Percentiles rank a stretch among this genome's conserved stretches.
phyloP scores from a whole-genome alignment of 768 basidiomycete species.

The Termitomyces sp. region DNA sequence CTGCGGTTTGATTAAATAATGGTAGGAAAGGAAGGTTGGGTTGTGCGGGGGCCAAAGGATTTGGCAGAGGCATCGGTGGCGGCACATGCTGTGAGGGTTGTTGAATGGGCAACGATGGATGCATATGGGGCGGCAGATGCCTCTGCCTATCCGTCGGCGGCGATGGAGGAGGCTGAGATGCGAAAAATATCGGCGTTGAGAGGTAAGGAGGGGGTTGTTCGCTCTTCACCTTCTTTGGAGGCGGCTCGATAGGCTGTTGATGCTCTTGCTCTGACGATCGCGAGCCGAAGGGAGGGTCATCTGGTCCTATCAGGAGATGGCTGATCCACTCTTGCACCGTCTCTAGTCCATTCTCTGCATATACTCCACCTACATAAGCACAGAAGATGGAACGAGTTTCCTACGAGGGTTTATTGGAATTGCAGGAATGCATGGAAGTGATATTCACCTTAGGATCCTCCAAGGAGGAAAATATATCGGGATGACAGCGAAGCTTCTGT shows the following conservation, averaged over 20 bases:
- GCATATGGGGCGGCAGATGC: slow-evolving; percentile 13
- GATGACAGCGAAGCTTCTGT: slow-evolving; percentile 42
- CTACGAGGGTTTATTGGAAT: slow-evolving; percentile 21
- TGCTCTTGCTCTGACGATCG: slow-evolving; percentile 5
- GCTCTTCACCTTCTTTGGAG: slow-evolving; percentile 37
- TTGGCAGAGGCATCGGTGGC: slow-evolving; percentile 25
- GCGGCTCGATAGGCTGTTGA: slow-evolving; percentile 20
- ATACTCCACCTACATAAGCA: slow-evolving; percentile 66
- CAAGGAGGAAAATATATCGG: slow-evolving; percentile 28
- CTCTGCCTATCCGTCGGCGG: slow-evolving; percentile 11
- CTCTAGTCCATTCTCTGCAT: slow-evolving; percentile 44
- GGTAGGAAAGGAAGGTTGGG: slow-evolving; percentile 61
- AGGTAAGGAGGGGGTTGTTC: slow-evolving; percentile 23
- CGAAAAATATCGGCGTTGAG: slow-evolving; percentile 24
- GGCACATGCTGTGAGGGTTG: slow-evolving; percentile 10
- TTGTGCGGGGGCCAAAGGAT: slow-evolving; percentile 61
- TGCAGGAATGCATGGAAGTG: slow-evolving; percentile 5
- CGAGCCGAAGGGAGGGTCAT: slow-evolving; percentile 4
- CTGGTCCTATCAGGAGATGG: slow-evolving; percentile 23
- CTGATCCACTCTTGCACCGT: slow-evolving; percentile 54
- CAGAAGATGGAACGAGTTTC: slow-evolving; percentile 54
- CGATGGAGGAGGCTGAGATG: slow-evolving; percentile 26
- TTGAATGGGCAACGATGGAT: slow-evolving; percentile 13
- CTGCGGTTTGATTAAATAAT: slow-evolving; percentile 68
- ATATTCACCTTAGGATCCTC: slow-evolving; percentile 34